A percentile compares a stretch with the other conserved stretches of the same genome.
Conservation (phyloP, 352 stramenopile genomes). For the Globisporangium apiculatum region DNA sequence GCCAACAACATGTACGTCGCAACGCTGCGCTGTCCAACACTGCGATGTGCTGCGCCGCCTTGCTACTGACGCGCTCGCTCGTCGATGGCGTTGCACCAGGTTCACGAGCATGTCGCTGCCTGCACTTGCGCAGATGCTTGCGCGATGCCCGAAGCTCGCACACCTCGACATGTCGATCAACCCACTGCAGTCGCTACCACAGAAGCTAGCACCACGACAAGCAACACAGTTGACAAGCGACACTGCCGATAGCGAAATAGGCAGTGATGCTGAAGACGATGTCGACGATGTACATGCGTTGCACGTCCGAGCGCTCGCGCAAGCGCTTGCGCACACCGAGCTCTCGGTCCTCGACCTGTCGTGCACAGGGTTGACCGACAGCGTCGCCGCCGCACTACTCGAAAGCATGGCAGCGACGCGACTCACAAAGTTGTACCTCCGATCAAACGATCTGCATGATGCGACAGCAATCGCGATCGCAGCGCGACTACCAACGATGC, state of each 20-base stretch:
- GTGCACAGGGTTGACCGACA: slow-evolving; percentile 30
- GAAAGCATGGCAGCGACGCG: slow-evolving; percentile 1
- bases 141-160: slow-evolving; percentile 19
- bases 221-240: too few relatives aligned
- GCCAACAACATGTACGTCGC: slow-evolving; percentile 40
- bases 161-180: slow-evolving; percentile 55
- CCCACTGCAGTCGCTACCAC: slow-evolving; percentile 1
- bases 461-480: slow-evolving; percentile 15
- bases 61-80: neutral
- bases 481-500: slow-evolving; percentile 12
- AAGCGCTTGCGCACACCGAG: slow-evolving; percentile 3
- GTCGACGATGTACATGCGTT: neutral
- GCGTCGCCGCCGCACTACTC: slow-evolving; percentile 13
- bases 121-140: slow-evolving; percentile 19
- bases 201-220: too few relatives aligned
- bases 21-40: neutral
- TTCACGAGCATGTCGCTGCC: slow-evolving; percentile 23
- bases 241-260: too few relatives aligned
- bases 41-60: neutral
- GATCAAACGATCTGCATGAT: slow-evolving; percentile 37
- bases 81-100: slow-evolving; percentile 7
- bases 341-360: slow-evolving; percentile 37
- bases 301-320: slow-evolving; percentile 3
- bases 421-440: slow-evolving; percentile 31
- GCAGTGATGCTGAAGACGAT: neutral